phyloP scores from a whole-genome alignment of 306 rosid genomes.

The Inga leiocalycina region DNA sequence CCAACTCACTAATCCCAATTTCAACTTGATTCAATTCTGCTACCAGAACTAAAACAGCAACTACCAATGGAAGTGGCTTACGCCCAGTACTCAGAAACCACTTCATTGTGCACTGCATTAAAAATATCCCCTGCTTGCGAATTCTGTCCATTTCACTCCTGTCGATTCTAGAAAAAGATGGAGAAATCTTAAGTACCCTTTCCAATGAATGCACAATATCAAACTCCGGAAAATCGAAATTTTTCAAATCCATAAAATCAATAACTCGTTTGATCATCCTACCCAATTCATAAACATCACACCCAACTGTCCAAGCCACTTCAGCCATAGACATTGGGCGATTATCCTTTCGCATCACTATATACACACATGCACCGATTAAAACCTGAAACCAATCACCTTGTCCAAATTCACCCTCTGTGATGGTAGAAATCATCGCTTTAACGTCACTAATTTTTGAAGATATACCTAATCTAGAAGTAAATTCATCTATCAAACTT shows the following conservation, averaged over 20 bases:
- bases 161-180: conserved; percentile 27
- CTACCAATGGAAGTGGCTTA: conserved; percentile 73
- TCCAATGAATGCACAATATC: conserved; percentile 60
- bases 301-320: conserved; percentile 46
- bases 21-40: conserved; percentile 60
- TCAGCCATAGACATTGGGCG: conserved; percentile 61
- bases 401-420: conserved; percentile 66
- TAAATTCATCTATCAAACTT: conserved; percentile 46
- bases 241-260: conserved; percentile 52
- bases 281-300: conserved; percentile 63
- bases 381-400: conserved; percentile 71
- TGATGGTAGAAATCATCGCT: conserved; percentile 51
- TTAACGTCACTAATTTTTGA: conserved; percentile 41
- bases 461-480: conserved; percentile 48
- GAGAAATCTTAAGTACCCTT: conserved; percentile 48
- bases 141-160: conserved; percentile 43
- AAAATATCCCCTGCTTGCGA: conserved; percentile 64
- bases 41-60: conserved; percentile 67
- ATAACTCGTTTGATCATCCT: conserved; percentile 64
- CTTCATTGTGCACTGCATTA: conserved; percentile 70
- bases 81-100: conserved; percentile 84
- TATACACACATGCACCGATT: conserved; percentile 71
- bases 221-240: conserved; percentile 53
- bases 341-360: conserved; percentile 59
- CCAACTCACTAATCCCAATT: conserved; percentile 52